Base-by-base conservation (phyloP, 148 eudicot genomes). In the Salicornia ramosissima region DNA sequence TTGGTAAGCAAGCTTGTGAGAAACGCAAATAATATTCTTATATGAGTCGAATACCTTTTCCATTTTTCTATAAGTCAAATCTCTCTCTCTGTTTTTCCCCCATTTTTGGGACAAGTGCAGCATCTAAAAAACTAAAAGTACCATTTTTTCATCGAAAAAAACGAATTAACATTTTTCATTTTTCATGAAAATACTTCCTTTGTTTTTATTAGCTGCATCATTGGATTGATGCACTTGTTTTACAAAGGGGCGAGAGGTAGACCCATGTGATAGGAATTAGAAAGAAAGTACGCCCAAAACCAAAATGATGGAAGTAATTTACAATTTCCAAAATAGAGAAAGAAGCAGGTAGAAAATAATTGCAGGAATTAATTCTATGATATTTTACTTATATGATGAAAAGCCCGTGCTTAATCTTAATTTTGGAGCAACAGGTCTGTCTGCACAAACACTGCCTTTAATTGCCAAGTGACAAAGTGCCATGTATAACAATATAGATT, bases 401-500 rank as follows among this genome's bases (percentile, higher is more conserved):
- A 46, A 46, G 50, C 19, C 50, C 50, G 50, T 46, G 50, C 50
- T 14, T 46, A 46, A 46, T 46, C 19, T 19, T 46, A 46, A 46
- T 46, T 46, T 46, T 46, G 50, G 50, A 46, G 50, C 50, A 46
- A 46, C 50, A 46, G 50, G 50, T 46, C 50, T 46, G 50, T 46
- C 19, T 14, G 50, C 50, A 46, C 50, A 46, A 46, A 46, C 50
- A 46, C 50, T 46, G 50, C 50, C 50, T 46, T 13, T 46, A 46
- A 46, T 14, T 46, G 50, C 50, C 50, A 46, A 46, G 50, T 46
- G 49, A 15, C 49, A 45, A 5, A 45, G 49, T 45, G 49, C 49
- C 49, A 45, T 45, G 49, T 45, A 45, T 45, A 45, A 45, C 49
- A 0, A 5, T 4, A 45, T 45, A 46, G 50, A 46, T 46, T 46